Evolutionary conservation across 352 stramenopile species (phyloP), one percentile per base, ranked within the genome.

Genomic region (Elongisporangium prolatum): DNA sequence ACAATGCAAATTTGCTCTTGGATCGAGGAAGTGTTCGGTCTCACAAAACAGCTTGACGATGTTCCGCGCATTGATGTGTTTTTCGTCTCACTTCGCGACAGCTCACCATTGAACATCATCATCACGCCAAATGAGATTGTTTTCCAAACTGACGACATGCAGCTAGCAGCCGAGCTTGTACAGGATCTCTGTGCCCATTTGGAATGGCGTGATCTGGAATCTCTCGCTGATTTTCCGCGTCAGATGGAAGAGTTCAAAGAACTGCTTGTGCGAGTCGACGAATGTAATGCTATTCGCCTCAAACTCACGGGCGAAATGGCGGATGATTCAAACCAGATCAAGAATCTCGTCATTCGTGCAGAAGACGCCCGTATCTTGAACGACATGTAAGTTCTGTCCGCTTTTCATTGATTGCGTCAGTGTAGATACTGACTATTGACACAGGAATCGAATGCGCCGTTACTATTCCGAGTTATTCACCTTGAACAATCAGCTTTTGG

Each of bases 231-330:
- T 34, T 98, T 98, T 50, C 89, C 91, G 2, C 62, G 63, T 11
- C 90, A 98, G 75, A 93, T 97, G 80, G 78, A 88, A 10, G 69
- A 79, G 9, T 90, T 98, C 57, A 74, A 83, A 44, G 75, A 77
- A 22, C 59, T 93, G 50, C 68, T 92, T 28, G 44, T 90, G 28
- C 80, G 80, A 13, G 90, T 97, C 1, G 78, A 88, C 60, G 86
- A 97, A 57, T 92, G 79, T 70, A 97, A 97, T 64, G 73, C 74
- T 13, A 86, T 97, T 40, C 83, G 93, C 2, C 75, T 96, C 20
- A 91, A 93, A 60, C 75, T 98, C 40, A 95, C 82, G 21, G 91
- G 91, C 21, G 93, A 98, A 69, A 97, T 97, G 89, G 93, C 91
- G 4, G 93, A 98, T 62, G 86, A 93, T 60, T 96, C 89, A 22